Evolutionary conservation across 1,139 yeast species (phyloP).

Genomic region (Yamadazyma triangularis): DNA sequence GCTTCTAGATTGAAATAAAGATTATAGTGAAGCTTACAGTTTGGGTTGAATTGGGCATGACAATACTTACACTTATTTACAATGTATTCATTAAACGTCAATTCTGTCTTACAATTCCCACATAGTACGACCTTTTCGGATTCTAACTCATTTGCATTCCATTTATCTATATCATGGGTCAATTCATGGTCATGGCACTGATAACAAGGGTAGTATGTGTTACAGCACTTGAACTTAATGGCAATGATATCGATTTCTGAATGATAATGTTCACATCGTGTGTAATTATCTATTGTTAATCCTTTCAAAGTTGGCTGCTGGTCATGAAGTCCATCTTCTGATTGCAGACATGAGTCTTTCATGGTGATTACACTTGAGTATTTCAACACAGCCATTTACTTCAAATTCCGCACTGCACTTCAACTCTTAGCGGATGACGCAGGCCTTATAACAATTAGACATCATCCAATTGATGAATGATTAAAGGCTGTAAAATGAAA

Average conservation of each 20-base stretch:
- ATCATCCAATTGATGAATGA: too few relatives aligned
- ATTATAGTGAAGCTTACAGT: constrained; percentile 33
- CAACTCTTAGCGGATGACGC: too few relatives aligned
- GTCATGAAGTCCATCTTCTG: not conserved
- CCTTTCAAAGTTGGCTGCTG: constrained; percentile 2
- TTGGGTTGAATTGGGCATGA: constrained; percentile 30
- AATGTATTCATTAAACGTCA: constrained; percentile 26
- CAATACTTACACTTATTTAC: constrained; percentile 22
- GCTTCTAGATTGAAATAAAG: constrained; percentile 27
- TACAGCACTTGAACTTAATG: constrained; percentile 38
- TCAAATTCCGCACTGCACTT: too few relatives aligned
- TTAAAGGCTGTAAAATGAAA: too few relatives aligned
- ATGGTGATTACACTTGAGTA: too few relatives aligned
- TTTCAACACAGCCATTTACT: too few relatives aligned
- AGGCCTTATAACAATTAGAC: too few relatives aligned
- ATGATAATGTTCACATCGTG: constrained; percentile 39
- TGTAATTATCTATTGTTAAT: constrained; percentile 23
- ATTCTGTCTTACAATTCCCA: constrained; percentile 29
- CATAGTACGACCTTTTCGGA: constrained; percentile 27
- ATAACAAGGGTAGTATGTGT: constrained; percentile 34
- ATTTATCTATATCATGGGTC: constrained; percentile 17
- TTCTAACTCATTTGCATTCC: constrained; percentile 9
- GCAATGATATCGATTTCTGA: constrained; percentile 36
- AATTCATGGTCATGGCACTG: constrained; percentile 29
- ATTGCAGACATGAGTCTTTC: too few relatives aligned